Evolutionary conservation across 352 stramenopile species (phyloP), one percentile per base, ranked within the genome.

Genomic region (Thalassiosira hispida): DNA sequence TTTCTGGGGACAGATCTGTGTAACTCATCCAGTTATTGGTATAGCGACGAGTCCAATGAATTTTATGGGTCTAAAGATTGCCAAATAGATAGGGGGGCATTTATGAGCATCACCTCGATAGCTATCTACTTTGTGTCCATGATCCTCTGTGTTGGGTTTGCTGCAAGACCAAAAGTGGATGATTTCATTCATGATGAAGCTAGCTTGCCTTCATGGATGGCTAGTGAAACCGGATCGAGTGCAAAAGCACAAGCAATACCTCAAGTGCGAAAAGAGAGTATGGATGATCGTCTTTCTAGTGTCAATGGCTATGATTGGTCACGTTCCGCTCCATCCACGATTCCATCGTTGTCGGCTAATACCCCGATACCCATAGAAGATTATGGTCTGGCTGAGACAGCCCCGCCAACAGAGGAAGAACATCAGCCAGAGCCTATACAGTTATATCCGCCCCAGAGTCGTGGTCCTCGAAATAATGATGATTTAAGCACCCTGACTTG

Each of bases 201-300:
- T 16, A 80, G 72, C 47, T 61, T 80, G 40, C 16, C 59, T 7
- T 67, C 53, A 18, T 75, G 66, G 66, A 74, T 74, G 65, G 61
- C 61, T 25, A 67, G 59, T 55, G 31, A 67, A 38, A 44, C 1
- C 25, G 59, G 59, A 7, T 35, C 29, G 14, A 38, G 51, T 53
- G 29, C 44, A 49, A 47, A 72, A 31, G 46, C 27, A 12, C 42
- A 31, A n/a, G 44, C 44, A 62, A 6, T 42, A 29, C 14, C 22
- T 27, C 25, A 42, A 20, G n/a, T n/a, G n/a, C n/a, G 29, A 25
- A 62, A 18, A 70, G 16, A 65, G n/a, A 47, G 38, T 16, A n/a
- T n/a, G n/a, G n/a, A n/a, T n/a, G n/a, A n/a, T 14, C 55, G 38
- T 1, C 56, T 14, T 20, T 16, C 14, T 65, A 65, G 56, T n/a